Conservation (phyloP, 2,329 filamentous ascomycete genomes). For the Beauveria asiatica region DNA sequence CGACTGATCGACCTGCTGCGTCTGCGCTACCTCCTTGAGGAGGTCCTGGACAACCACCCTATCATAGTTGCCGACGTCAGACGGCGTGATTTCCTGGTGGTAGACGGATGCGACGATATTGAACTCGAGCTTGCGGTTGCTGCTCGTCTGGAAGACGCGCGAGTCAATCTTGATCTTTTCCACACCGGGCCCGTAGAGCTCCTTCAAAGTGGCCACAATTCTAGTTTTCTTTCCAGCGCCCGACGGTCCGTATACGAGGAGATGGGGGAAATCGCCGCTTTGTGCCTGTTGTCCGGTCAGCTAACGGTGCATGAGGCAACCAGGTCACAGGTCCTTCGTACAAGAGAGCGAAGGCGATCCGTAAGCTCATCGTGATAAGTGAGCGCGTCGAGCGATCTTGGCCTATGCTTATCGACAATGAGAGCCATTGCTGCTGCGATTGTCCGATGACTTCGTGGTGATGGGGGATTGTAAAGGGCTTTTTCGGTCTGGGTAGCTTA, state of each 20-base stretch:
- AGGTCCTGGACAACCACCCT: constrained; percentile 92
- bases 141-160: constrained; percentile 88
- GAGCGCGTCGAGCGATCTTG: constrained; percentile 65
- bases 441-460: constrained; percentile 4
- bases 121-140: constrained; percentile 97
- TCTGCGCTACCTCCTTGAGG: constrained; percentile 95
- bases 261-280: constrained; percentile 94
- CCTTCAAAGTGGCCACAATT: constrained; percentile 89
- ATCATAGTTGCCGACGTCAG: constrained; percentile 93
- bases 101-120: constrained; percentile 97
- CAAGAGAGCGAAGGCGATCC: constrained; percentile 74
- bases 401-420: constrained; percentile 64
- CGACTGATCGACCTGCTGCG: constrained; percentile 91
- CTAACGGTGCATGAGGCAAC: not conserved
- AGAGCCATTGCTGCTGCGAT: constrained; percentile 46
- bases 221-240: constrained; percentile 97
- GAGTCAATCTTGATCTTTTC: constrained; percentile 99
- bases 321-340: constrained; percentile 34
- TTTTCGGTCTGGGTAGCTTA: constrained; percentile 14
- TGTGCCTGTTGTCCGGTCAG: constrained; percentile 56
- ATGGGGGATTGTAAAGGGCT: constrained; percentile 13
- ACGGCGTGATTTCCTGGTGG: constrained; percentile 96
- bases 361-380: constrained; percentile 88
- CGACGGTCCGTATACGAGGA: constrained; percentile 93
- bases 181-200: constrained; percentile 91